These are phyloP conservation scores for Stephanodiscus triporus DNA, from an alignment of 108 stramenopile species.

Conservation along the genomic window DNA sequence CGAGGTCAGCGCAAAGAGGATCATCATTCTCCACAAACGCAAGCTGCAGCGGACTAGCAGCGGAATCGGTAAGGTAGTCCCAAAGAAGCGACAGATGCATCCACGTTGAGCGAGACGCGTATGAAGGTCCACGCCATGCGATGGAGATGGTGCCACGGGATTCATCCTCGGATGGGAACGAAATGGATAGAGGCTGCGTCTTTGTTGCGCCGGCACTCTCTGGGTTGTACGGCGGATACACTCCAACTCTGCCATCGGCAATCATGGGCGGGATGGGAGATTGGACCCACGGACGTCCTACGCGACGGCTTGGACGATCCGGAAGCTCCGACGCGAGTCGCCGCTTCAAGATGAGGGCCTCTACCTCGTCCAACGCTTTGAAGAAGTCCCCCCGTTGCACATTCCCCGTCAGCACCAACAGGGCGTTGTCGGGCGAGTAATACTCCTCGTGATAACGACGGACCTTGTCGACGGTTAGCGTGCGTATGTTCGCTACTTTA, in stretches of 20 bases:
- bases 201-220: neutral
- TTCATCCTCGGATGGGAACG: slow-evolving; percentile 53
- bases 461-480: slow-evolving; percentile 35
- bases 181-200: slow-evolving; percentile 18
- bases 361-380: slow-evolving; percentile 43
- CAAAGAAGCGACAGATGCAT: slow-evolving; percentile 32
- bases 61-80: slow-evolving; percentile 46
- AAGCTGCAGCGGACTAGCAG: slow-evolving; percentile 44
- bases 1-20: slow-evolving; percentile 44
- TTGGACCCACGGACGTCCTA: slow-evolving; percentile 41
- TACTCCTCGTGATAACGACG: slow-evolving; percentile 48
- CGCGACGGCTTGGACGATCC: slow-evolving; percentile 1
- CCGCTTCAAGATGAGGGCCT: slow-evolving; percentile 33
- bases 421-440: slow-evolving; percentile 43
- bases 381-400: slow-evolving; percentile 42
- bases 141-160: slow-evolving; percentile 41
- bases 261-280: slow-evolving; percentile 41
- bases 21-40: slow-evolving; percentile 53
- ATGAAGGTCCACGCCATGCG: slow-evolving; percentile 47
- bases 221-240: slow-evolving; percentile 30
- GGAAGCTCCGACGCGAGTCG: neutral
- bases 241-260: slow-evolving; percentile 13
- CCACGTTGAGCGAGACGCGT: slow-evolving; percentile 26
- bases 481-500: slow-evolving; percentile 42
- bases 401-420: slow-evolving; percentile 47